These are phyloP conservation scores for Phanerochaete carnosa DNA, from an alignment of 768 basidiomycete species.

Conservation along the genomic window DNA sequence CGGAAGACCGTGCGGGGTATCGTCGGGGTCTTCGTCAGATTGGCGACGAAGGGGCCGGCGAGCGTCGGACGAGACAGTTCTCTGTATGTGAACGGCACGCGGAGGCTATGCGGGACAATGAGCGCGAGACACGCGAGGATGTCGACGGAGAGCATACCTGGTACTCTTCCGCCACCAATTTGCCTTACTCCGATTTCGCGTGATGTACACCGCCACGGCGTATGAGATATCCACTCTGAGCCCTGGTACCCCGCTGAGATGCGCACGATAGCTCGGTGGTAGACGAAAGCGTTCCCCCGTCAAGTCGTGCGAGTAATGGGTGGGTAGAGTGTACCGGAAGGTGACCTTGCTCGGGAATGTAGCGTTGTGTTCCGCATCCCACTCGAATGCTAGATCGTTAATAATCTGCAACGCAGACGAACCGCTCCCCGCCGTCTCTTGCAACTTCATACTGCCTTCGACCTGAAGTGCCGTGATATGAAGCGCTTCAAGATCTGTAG, in stretches of 20 bases:
- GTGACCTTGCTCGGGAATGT: constrained; percentile 20
- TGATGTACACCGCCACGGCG: constrained; percentile 18
- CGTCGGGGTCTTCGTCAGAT: constrained; percentile 6
- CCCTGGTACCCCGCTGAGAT: constrained; percentile 21
- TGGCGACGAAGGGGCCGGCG: constrained; percentile 18
- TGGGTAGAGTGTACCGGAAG: constrained; percentile 22
- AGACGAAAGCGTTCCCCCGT: constrained; percentile 14
- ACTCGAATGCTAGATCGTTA: constrained; percentile 18
- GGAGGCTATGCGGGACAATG: constrained; percentile 8
- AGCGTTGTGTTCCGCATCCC: constrained; percentile 15
- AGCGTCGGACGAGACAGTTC: constrained; percentile 19
- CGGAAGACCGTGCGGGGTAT: constrained; percentile 21
- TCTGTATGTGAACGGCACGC: constrained; percentile 19
- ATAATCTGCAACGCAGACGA: constrained; percentile 10
- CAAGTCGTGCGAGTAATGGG: constrained; percentile 13
- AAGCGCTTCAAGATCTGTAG: background rate
- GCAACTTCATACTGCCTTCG: constrained; percentile 23
- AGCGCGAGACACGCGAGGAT: background rate
- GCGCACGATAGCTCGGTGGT: constrained; percentile 21
- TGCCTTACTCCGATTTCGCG: constrained; percentile 13
- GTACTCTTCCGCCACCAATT: constrained; percentile 19
- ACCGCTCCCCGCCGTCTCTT: constrained; percentile 25
- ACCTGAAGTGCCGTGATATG: constrained; percentile 13
- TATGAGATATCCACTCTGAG: constrained; percentile 22
- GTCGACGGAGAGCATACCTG: constrained; percentile 10